A percentile compares a stretch with the other conserved stretches of the same genome.
phyloP scores from a whole-genome alignment of 2,329 filamentous ascomycete species.

The Colletotrichum sp. region DNA sequence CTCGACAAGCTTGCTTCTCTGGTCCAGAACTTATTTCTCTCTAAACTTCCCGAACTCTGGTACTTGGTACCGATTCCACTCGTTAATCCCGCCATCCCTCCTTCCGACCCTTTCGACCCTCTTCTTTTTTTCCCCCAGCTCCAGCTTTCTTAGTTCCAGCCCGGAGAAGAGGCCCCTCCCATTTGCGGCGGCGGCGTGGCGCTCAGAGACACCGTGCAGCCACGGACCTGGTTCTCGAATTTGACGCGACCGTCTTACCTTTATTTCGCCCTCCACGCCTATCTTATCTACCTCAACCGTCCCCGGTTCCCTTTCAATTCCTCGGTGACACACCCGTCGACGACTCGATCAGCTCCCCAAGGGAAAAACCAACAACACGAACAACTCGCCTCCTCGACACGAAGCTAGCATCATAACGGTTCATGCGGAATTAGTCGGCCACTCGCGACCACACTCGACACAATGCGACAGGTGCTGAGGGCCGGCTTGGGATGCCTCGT shows the following conservation, averaged over 20 bases:
- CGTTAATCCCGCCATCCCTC: conserved; percentile 38
- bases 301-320: neutral
- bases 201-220: conserved; percentile 13
- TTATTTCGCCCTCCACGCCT: neutral
- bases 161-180: neutral
- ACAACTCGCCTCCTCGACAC: neutral
- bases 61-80: conserved; percentile 61
- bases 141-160: neutral
- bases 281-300: neutral
- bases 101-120: neutral
- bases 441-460: neutral
- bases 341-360: neutral
- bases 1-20: neutral
- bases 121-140: neutral
- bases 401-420: neutral
- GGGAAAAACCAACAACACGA: neutral
- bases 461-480: conserved; percentile 37
- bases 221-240: conserved; percentile 7
- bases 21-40: neutral
- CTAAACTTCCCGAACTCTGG: conserved; percentile 29
- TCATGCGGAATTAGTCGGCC: neutral
- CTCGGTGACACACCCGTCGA: neutral
- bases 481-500: conserved; percentile 41
- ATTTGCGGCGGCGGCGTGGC: conserved; percentile 14
- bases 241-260: conserved; percentile 8